A percentile compares a stretch with the other conserved stretches of the same genome.
Conservation (phyloP, 352 stramenopile genomes). For the Globisporangium megalacanthum region DNA sequence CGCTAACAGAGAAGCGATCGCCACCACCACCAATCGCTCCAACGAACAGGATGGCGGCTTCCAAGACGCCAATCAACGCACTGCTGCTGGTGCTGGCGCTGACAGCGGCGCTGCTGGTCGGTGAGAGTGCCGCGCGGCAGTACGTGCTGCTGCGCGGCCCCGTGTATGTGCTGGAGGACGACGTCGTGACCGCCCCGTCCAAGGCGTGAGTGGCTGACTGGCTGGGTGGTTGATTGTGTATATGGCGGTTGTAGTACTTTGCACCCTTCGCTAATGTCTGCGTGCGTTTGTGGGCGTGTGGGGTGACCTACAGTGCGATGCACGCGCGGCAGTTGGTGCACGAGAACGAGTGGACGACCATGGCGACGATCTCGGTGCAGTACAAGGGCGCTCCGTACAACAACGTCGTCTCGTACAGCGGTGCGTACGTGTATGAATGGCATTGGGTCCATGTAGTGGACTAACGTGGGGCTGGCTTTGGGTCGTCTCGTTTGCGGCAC, state of each 20-base stretch:
- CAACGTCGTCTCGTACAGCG: slow-evolving; percentile 64
- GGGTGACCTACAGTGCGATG: slow-evolving; percentile 17
- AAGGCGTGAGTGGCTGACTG: slow-evolving; percentile 3
- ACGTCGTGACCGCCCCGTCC: slow-evolving; percentile 2
- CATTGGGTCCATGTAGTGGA: neutral
- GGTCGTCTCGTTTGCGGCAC: neutral
- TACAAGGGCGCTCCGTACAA: slow-evolving; percentile 49
- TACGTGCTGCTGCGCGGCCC: slow-evolving; percentile 4
- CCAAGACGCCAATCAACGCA: slow-evolving; percentile 6
- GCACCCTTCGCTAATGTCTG: neutral
- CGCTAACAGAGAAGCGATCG: neutral
- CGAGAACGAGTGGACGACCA: slow-evolving; percentile 54
- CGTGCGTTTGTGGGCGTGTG: neutral
- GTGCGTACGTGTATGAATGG: slow-evolving; percentile 18
- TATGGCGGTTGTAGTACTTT: neutral
- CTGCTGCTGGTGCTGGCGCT: slow-evolving; percentile 15
- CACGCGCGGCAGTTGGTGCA: slow-evolving; percentile 63
- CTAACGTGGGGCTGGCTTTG: neutral
- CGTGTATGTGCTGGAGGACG: slow-evolving; percentile 5
- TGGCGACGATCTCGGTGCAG: slow-evolving; percentile 56
- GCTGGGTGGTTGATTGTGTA: neutral
- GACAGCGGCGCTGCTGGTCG: slow-evolving; percentile 3
- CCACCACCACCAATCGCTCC: neutral
- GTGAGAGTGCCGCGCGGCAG: slow-evolving; percentile 7
- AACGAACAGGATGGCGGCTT: neutral